These are phyloP conservation scores for Syncephalastrum racemosum DNA, from an alignment of 371 early-diverging fungal genomes.

Conservation along the genomic window DNA sequence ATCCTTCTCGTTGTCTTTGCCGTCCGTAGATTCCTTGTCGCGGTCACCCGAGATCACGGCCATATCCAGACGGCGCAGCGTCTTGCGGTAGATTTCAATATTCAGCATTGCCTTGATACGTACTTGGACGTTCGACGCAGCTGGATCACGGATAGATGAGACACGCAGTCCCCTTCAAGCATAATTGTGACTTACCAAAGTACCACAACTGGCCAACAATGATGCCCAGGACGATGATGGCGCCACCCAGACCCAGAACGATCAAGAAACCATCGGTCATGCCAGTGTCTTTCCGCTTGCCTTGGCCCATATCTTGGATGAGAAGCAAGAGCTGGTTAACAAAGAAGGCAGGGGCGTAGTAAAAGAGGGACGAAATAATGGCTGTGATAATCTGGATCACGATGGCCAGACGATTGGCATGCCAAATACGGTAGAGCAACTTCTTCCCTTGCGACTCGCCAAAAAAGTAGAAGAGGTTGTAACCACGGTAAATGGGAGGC, in stretches of 20 bases:
- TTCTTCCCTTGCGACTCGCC: slow-evolving; percentile 22
- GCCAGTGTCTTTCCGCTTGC: slow-evolving; percentile 11
- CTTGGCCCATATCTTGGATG: slow-evolving; percentile 29
- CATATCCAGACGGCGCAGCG: slow-evolving; percentile 48
- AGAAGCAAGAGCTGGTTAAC: slow-evolving; percentile 34
- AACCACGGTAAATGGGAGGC: slow-evolving; percentile 33
- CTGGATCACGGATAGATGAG: slow-evolving; percentile 10
- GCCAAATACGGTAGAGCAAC: slow-evolving; percentile 28
- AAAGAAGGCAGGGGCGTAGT: slow-evolving; percentile 42
- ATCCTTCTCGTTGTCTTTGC: slow-evolving; percentile 11
- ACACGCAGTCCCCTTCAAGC: not conserved
- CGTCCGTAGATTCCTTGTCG: slow-evolving; percentile 8
- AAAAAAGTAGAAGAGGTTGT: slow-evolving; percentile 33
- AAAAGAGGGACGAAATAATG: slow-evolving; percentile 23
- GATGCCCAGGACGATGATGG: slow-evolving; percentile 39
- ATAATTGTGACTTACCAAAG: slow-evolving; percentile 29
- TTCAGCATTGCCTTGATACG: slow-evolving; percentile 51
- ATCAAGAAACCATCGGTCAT: slow-evolving; percentile 35
- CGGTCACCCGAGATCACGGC: slow-evolving; percentile 25
- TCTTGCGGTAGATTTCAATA: slow-evolving; percentile 61
- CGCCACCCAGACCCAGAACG: slow-evolving; percentile 41
- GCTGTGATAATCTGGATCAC: slow-evolving; percentile 28
- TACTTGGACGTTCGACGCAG: slow-evolving; percentile 41
- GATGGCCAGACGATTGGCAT: slow-evolving; percentile 25
- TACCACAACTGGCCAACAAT: slow-evolving; percentile 52